Base-by-base conservation (phyloP, 192 early-diverging fungal genomes). In the Globomyces pollinis-pini region DNA sequence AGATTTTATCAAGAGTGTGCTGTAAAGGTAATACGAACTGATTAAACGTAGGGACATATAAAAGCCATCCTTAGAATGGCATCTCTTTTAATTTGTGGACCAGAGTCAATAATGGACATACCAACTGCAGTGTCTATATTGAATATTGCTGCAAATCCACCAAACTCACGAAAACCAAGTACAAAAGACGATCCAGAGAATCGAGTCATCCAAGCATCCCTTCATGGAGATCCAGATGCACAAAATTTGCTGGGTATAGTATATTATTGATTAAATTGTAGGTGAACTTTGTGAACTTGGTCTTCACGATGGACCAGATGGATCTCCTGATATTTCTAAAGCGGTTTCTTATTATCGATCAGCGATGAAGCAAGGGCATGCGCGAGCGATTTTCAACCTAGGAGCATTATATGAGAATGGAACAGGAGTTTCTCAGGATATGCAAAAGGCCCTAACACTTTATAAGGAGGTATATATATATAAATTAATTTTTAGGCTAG, bases 191-290 rank as follows among this genome's bases (percentile, higher is more conserved):
- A 33, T 12, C 16, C 0, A 9, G 18, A 59, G 43, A 26, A 35
- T 21, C n/a, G 9, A 20, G n/a, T n/a, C n/a, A n/a, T n/a, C n/a
- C 21, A 50, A 16, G 7, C 4, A 11, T 24, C 0, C 30, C 15
- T 32, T 55, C 35, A 51, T 4, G 74, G 65, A 11, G 44, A 58
- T 39, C 30, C 72, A 12, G 72, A 77, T 7, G 78, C 78, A 8
- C 63, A 75, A 36, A 75, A 66, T 41, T 53, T 77, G 35, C 60
- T 77, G n/a, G n/a, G n/a, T n/a, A n/a, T n/a, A n/a, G n/a, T n/a
- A n/a, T n/a, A n/a, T n/a, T n/a, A n/a, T n/a, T n/a, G n/a, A n/a
- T n/a, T n/a, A n/a, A n/a, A n/a, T n/a, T n/a, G n/a, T n/a, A 31
- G 78, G 78, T 15, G 62, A 76, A 42, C 36, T 76, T 60, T 45